phyloP scores from a whole-genome alignment of 768 basidiomycete genomes.

The Pisolithus orientalis region DNA sequence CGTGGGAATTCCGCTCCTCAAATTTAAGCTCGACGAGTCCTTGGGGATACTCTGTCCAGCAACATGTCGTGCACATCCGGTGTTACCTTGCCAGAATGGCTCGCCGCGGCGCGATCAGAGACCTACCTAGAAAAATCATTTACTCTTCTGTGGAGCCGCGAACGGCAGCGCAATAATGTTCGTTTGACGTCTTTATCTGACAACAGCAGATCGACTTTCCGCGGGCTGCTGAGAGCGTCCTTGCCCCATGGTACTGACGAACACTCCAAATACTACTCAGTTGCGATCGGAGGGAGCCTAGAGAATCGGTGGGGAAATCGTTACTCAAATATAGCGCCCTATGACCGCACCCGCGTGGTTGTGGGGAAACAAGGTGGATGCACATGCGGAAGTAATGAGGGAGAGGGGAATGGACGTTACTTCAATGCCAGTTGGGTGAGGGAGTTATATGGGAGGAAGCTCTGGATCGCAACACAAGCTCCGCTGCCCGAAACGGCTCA shows the following conservation, averaged over 20 bases:
- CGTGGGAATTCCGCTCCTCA: too few species aligned
- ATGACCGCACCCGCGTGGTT: constrained; percentile 75
- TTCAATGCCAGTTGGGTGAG: constrained; percentile 85
- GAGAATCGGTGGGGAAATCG: constrained; percentile 52
- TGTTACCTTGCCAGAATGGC: not conserved
- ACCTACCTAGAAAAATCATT: not conserved
- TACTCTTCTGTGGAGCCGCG: not conserved
- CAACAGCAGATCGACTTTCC: constrained; percentile 3
- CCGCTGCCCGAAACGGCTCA: constrained; percentile 66
- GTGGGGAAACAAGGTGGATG: constrained; percentile 26
- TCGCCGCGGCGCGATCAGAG: not conserved
- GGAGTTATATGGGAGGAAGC: constrained; percentile 63
- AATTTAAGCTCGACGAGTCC: too few species aligned
- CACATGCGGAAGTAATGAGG: constrained; percentile 16
- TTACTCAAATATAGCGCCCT: constrained; percentile 69
- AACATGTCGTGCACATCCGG: not conserved
- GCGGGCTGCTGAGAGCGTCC: constrained; percentile 1
- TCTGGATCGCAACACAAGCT: constrained; percentile 86
- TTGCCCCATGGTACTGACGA: constrained; percentile 9
- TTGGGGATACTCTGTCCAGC: not conserved
- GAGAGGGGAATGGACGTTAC: constrained; percentile 41
- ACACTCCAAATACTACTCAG: constrained; percentile 46
- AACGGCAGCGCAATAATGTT: not conserved
- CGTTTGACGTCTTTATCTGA: constrained; percentile 11
- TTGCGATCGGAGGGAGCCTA: constrained; percentile 40